phyloP scores from a whole-genome alignment of 176 grass and related monocot genomes.

The Hyparrhenia diplandra region DNA sequence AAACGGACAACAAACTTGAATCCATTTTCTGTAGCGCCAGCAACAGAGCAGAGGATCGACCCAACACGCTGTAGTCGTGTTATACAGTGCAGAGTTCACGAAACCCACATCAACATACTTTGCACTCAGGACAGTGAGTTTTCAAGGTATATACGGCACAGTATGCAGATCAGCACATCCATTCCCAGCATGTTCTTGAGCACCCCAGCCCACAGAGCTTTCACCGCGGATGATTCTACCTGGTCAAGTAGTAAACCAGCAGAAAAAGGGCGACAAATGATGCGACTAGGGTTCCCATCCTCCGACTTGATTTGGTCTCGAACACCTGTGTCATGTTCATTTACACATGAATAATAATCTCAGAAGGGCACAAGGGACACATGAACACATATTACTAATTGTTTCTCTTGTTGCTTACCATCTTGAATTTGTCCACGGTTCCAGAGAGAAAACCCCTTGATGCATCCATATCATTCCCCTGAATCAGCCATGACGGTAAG shows the following conservation, averaged over 20 bases:
- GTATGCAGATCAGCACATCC: neutral
- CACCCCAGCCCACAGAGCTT: neutral
- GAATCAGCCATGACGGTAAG: neutral
- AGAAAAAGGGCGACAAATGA: conserved; percentile 85
- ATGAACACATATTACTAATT: neutral
- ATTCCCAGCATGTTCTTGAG: conserved; percentile 18
- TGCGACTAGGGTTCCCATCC: conserved; percentile 83
- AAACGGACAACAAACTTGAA: neutral
- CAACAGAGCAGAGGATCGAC: conserved; percentile 2
- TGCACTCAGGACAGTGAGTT: neutral
- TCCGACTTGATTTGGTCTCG: conserved; percentile 88
- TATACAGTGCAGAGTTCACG: neutral
- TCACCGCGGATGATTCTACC: conserved; percentile 30
- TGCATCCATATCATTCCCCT: conserved; percentile 97
- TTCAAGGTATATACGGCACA: conserved; percentile 13
- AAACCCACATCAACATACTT: conserved; percentile 24
- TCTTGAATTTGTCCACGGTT: conserved; percentile 96
- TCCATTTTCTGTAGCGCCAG: conserved; percentile 26
- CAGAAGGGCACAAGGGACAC: neutral
- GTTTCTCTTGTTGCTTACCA: conserved; percentile 33
- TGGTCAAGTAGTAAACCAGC: conserved; percentile 87
- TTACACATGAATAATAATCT: neutral
- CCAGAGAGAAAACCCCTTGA: conserved; percentile 95
- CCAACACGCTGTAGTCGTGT: neutral
- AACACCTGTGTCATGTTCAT: conserved; percentile 52